These are phyloP conservation scores for Ophiocordyceps camponoti-leonardi DNA, from an alignment of 2,329 filamentous ascomycete species.

Conservation along the genomic window DNA sequence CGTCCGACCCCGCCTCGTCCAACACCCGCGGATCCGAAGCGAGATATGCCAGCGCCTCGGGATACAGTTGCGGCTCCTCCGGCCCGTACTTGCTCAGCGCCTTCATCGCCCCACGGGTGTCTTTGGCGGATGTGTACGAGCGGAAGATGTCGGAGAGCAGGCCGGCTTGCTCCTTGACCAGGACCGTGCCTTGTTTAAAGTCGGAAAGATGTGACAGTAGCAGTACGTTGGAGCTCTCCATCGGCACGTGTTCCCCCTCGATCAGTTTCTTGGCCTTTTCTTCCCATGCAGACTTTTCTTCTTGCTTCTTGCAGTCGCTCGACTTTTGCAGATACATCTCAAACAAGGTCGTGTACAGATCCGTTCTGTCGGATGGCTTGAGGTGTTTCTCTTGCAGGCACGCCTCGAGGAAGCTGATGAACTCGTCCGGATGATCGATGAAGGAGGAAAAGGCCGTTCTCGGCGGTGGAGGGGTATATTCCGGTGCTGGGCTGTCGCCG, in stretches of 20 bases:
- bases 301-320: conserved; percentile 49
- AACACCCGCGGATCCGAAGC: conserved; percentile 70
- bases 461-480: conserved; percentile 68
- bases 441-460: conserved; percentile 90
- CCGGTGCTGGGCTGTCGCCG: conserved; percentile 25
- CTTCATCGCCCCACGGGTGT: conserved; percentile 79
- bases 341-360: conserved; percentile 87
- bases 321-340: conserved; percentile 96
- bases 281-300: conserved; percentile 66
- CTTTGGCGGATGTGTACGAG: conserved; percentile 82
- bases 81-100: conserved; percentile 83
- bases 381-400: conserved; percentile 57
- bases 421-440: conserved; percentile 82
- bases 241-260: conserved; percentile 61
- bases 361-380: conserved; percentile 58
- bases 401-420: conserved; percentile 83
- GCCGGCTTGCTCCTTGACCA: conserved; percentile 87
- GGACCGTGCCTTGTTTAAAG: conserved; percentile 76
- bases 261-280: conserved; percentile 80
- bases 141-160: conserved; percentile 91
- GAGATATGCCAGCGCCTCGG: conserved; percentile 83
- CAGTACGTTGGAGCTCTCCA: conserved; percentile 89
- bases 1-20: conserved; percentile 66
- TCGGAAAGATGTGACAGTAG: conserved; percentile 81
- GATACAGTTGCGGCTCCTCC: conserved; percentile 80